phyloP scores from a whole-genome alignment of 2,329 filamentous ascomycete species.

The Chaetomium globosum region DNA sequence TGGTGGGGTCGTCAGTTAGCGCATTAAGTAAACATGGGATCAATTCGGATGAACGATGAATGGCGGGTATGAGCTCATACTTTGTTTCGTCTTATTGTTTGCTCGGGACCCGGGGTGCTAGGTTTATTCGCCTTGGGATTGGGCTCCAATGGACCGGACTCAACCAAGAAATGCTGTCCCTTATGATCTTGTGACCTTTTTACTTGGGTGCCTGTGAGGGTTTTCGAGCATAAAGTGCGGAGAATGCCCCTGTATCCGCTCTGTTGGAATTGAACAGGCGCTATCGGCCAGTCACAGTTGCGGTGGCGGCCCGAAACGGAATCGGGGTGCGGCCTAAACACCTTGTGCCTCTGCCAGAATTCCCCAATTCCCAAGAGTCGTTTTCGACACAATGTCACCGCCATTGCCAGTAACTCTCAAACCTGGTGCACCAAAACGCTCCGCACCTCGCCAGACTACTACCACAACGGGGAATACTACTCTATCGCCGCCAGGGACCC shows the following conservation, averaged over 20 bases:
- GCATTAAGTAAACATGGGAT: constrained; percentile 34
- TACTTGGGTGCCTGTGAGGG: not conserved
- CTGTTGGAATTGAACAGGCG: constrained; percentile 26
- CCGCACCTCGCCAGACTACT: constrained; percentile 16
- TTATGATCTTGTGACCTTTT: not conserved
- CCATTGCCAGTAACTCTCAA: constrained; percentile 15
- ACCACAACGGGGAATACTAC: constrained; percentile 3
- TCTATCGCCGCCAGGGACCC: not conserved
- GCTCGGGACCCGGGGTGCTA: constrained; percentile 15
- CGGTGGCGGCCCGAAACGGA: constrained; percentile 29
- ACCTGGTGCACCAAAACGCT: constrained; percentile 20
- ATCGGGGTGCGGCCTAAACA: constrained; percentile 33
- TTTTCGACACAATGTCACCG: constrained; percentile 30
- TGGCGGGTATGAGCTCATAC: constrained; percentile 14
- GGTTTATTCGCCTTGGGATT: not conserved
- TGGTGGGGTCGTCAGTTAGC: constrained; percentile 31
- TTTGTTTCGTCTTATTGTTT: constrained; percentile 23
- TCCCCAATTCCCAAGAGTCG: constrained; percentile 19
- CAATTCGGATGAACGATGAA: constrained; percentile 29
- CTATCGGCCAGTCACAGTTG: constrained; percentile 32
- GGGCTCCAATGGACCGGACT: constrained; percentile 6
- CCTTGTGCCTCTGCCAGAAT: constrained; percentile 14
- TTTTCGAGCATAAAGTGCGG: constrained; percentile 7
- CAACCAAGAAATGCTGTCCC: not conserved
- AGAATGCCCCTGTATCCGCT: constrained; percentile 19